These are phyloP conservation scores for Tetrapyrgos nigripes DNA, from an alignment of 1,284 basidiomycete genomes.

Conservation along the genomic window DNA sequence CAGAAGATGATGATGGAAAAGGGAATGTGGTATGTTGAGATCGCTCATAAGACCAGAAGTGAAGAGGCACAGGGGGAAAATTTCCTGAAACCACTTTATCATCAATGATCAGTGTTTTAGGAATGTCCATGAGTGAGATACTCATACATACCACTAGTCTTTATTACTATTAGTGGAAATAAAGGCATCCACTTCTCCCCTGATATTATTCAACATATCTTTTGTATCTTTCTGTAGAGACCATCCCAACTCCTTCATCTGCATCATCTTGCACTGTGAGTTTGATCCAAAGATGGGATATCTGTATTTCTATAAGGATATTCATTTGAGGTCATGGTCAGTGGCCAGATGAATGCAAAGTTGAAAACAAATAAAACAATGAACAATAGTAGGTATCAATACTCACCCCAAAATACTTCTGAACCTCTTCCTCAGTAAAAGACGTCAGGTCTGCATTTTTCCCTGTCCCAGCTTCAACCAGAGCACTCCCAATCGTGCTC, in stretches of 20 bases:
- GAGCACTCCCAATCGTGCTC: slow-evolving; percentile 38
- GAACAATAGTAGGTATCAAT: background rate
- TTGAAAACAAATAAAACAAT: too few relatives aligned
- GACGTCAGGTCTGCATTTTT: slow-evolving; percentile 36
- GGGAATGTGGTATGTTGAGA: too few relatives aligned
- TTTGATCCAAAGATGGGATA: slow-evolving; percentile 29
- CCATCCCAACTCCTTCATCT: slow-evolving; percentile 49
- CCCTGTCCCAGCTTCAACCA: slow-evolving; percentile 36
- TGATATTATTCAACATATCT: slow-evolving; percentile 37
- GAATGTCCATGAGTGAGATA: too few relatives aligned
- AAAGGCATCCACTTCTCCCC: slow-evolving; percentile 29
- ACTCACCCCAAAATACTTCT: slow-evolving; percentile 29
- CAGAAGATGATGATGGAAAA: too few relatives aligned
- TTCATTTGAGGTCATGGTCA: background rate
- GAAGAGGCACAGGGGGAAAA: too few relatives aligned
- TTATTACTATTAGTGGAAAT: too few relatives aligned
- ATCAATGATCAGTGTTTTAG: too few relatives aligned
- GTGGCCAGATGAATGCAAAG: too few relatives aligned
- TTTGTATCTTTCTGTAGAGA: slow-evolving; percentile 31
- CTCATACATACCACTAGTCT: too few relatives aligned
- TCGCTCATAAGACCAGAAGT: too few relatives aligned
- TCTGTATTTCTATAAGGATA: too few relatives aligned
- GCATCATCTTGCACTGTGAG: slow-evolving; percentile 46
- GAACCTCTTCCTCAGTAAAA: slow-evolving; percentile 40
- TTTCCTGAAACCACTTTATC: too few relatives aligned